phyloP scores from a whole-genome alignment of 108 stramenopile species.

The Aurantiochytrium sp. region DNA sequence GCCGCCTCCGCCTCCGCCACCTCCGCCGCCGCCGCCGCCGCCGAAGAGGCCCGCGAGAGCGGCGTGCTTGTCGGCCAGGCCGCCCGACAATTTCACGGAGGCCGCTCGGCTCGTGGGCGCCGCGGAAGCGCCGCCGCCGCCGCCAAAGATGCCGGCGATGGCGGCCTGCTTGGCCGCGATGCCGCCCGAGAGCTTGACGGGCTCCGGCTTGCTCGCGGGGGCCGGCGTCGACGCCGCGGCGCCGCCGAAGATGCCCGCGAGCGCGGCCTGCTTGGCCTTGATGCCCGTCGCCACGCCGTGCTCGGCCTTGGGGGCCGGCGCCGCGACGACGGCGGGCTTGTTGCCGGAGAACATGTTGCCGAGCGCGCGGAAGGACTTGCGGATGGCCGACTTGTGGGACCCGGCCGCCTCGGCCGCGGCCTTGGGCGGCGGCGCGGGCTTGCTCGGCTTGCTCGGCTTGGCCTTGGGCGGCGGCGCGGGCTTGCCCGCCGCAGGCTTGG shows the following conservation, averaged over 20 bases:
- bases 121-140: not conserved
- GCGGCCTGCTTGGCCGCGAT: not conserved
- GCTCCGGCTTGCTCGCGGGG: not conserved
- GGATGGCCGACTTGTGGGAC: not conserved
- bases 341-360: not conserved
- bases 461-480: not conserved
- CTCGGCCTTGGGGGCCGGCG: not conserved
- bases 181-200: not conserved
- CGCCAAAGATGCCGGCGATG: not conserved
- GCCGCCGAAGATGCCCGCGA: not conserved
- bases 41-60: slow-evolving; percentile 21
- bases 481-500: not conserved
- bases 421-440: not conserved
- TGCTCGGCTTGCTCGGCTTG: not conserved
- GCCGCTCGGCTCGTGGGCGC: not conserved
- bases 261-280: not conserved
- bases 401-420: not conserved
- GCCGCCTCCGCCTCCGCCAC: not conserved
- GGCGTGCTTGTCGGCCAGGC: not conserved
- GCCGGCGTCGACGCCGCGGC: not conserved
- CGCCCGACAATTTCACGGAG: not conserved
- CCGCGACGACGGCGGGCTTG: not conserved
- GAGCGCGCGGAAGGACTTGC: not conserved
- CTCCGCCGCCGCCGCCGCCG: not conserved
- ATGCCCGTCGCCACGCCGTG: not conserved